Percentiles rank a stretch among this genome's conserved stretches.
phyloP scores from a whole-genome alignment of 2,329 filamentous ascomycete species.

The Pseudonectria foliicola region DNA sequence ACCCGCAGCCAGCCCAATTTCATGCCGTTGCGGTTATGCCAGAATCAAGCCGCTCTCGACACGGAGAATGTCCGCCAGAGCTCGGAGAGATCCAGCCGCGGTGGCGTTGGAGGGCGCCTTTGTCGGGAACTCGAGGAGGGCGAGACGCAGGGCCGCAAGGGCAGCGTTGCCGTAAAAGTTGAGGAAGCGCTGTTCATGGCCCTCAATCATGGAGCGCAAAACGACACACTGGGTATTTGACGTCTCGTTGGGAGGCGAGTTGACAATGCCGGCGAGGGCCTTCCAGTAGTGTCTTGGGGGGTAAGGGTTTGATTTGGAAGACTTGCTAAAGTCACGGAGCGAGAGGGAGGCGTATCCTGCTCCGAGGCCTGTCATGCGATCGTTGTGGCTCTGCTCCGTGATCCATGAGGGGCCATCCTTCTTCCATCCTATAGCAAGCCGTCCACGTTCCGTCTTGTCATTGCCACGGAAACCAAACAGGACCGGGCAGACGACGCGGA shows the following conservation, averaged over 20 bases:
- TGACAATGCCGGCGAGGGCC: conserved; percentile 67
- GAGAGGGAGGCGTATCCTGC: conserved; percentile 79
- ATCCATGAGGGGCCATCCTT: conserved; percentile 54
- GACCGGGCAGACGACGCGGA: conserved; percentile 71
- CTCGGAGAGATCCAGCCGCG: conserved; percentile 44
- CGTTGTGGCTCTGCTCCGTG: conserved; percentile 64
- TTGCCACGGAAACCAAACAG: conserved; percentile 76
- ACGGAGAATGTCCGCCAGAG: conserved; percentile 47
- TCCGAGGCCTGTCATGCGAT: conserved; percentile 76
- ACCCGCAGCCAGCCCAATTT: too few species aligned
- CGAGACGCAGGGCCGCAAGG: conserved; percentile 61
- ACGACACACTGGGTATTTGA: conserved; percentile 69
- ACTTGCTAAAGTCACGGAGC: conserved; percentile 71
- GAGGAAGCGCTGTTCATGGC: conserved; percentile 69
- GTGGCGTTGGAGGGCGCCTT: conserved; percentile 40
- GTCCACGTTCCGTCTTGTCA: conserved; percentile 64
- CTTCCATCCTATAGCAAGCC: conserved; percentile 66
- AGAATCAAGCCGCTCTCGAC: conserved; percentile 43
- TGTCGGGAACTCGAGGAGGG: conserved; percentile 66
- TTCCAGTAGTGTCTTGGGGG: conserved; percentile 79
- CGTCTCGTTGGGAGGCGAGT: conserved; percentile 59
- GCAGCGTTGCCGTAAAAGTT: conserved; percentile 74
- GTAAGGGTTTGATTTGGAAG: conserved; percentile 63
- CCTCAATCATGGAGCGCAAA: conserved; percentile 63
- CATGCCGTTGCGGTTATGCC: conserved; percentile 15